Base-by-base conservation (phyloP, 805 yeast genomes). In the Cephaloascus fragrans region DNA sequence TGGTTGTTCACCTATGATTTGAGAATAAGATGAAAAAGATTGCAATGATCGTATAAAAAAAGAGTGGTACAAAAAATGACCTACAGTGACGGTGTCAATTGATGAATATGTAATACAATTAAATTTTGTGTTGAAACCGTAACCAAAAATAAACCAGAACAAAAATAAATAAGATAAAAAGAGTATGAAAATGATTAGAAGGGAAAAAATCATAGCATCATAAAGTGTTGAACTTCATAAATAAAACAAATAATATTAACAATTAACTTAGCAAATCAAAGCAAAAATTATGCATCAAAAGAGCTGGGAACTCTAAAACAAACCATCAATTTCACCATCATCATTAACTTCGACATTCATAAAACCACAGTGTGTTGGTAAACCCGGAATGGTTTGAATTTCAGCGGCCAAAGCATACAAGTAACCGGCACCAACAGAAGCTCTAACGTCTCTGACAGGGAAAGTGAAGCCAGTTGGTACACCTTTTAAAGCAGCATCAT, bases 291-390 rank as follows among this genome's bases (percentile, higher is more conserved):
- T n/a, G n/a, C n/a, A n/a, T n/a, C n/a, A n/a, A n/a, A n/a, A n/a
- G n/a, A n/a, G n/a, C n/a, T n/a, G n/a, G n/a, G n/a, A n/a, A n/a
- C n/a, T n/a, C 28, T 52, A 83, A 55, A 83, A 83, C 62, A 83
- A 72, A 37, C 93, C 93, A 51, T 83, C 89, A 48, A 83, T 83
- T 53, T 83, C 85, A 41, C 89, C 90, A 45, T 82, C 75, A 33
- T 79, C 86, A 52, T 77, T 73, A 39, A 83, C 87, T 61, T 83
- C 93, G 37, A 83, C 87, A 50, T 83, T 82, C 90, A 83, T 83
- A 63, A 79, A 83, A 32, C 94, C 93, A 57, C 85, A 78, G 55
- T 82, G 84, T 3, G 94, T 83, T 41, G 93, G 85, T 56, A 83
- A 70, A 43, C 94, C 93, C 20, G 94, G 94, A 51, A 83, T 83